phyloP scores from a whole-genome alignment of 495 filamentous ascomycete species.

The Tuber microsphaerosporum region DNA sequence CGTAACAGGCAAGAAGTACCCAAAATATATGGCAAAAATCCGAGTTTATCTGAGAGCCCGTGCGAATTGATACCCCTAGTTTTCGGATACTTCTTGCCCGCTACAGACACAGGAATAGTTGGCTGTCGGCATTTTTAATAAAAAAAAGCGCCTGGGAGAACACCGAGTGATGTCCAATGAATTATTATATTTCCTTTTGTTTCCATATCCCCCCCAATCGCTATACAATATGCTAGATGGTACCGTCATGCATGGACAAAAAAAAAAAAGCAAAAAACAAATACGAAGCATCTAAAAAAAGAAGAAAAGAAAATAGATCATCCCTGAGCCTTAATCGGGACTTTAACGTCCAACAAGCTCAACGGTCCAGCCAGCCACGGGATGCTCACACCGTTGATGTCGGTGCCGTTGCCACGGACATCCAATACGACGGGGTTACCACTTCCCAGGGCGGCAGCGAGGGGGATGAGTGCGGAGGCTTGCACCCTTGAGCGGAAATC shows the following conservation, averaged over 20 bases:
- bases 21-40: neutral
- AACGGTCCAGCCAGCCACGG: slow-evolving; percentile 37
- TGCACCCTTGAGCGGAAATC: slow-evolving; percentile 25
- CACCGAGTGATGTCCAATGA: neutral
- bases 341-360: slow-evolving; percentile 20
- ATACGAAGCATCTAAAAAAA: neutral
- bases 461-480: neutral
- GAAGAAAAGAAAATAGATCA: neutral
- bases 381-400: slow-evolving; percentile 25
- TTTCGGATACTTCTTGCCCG: neutral
- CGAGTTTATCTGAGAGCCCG: too few species aligned
- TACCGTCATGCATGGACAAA: neutral
- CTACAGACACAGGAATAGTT: neutral
- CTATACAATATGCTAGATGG: neutral
- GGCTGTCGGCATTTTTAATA: neutral
- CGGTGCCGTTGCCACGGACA: slow-evolving; percentile 35
- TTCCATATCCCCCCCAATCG: neutral
- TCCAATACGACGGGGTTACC: slow-evolving; percentile 12
- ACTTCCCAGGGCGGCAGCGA: neutral
- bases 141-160: neutral
- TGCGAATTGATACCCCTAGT: too few species aligned
- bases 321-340: slow-evolving; percentile 21
- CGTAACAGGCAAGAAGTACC: too few species aligned
- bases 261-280: neutral
- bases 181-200: neutral